Percentiles rank a stretch among this genome's conserved stretches.
Evolutionary conservation across 2,329 filamentous ascomycete genomes (phyloP).

Genomic region (Elsinoe ampelina): DNA sequence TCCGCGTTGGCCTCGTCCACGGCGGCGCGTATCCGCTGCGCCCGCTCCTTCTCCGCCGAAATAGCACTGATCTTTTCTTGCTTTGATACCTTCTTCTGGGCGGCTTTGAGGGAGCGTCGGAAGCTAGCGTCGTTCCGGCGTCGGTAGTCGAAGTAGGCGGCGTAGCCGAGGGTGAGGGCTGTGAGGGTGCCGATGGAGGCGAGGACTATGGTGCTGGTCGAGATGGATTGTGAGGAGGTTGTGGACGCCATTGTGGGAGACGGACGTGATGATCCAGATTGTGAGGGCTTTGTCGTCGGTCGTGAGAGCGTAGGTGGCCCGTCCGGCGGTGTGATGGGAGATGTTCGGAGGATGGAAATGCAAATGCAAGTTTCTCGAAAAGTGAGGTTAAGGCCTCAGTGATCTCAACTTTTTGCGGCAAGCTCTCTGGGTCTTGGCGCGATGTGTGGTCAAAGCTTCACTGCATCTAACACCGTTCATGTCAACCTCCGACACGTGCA

Average conservation of each 20-base stretch:
- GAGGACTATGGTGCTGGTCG: constrained; percentile 49
- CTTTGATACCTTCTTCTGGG: constrained; percentile 63
- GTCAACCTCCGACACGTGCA: background rate
- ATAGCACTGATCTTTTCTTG: constrained; percentile 64
- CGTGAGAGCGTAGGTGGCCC: background rate
- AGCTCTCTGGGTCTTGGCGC: constrained; percentile 8
- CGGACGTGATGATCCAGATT: background rate
- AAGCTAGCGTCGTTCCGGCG: constrained; percentile 55
- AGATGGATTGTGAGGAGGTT: constrained; percentile 32
- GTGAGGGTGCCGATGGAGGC: constrained; percentile 50
- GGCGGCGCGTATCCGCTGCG: constrained; percentile 61
- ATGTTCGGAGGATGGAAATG: background rate
- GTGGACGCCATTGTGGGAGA: constrained; percentile 26
- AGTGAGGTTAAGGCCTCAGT: background rate
- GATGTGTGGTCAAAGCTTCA: constrained; percentile 10
- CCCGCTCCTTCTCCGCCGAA: constrained; percentile 55
- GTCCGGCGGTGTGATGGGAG: background rate
- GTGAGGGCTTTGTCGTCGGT: background rate
- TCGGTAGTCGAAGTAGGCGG: constrained; percentile 58
- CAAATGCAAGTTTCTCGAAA: background rate
- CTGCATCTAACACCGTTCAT: background rate
- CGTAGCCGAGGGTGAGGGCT: constrained; percentile 53
- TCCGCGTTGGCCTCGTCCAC: constrained; percentile 80
- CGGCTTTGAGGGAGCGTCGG: constrained; percentile 57
- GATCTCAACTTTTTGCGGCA: constrained; percentile 13